Conservation (phyloP, 2,329 filamentous ascomycete species). For the Microdochium trichocladiopsis region DNA sequence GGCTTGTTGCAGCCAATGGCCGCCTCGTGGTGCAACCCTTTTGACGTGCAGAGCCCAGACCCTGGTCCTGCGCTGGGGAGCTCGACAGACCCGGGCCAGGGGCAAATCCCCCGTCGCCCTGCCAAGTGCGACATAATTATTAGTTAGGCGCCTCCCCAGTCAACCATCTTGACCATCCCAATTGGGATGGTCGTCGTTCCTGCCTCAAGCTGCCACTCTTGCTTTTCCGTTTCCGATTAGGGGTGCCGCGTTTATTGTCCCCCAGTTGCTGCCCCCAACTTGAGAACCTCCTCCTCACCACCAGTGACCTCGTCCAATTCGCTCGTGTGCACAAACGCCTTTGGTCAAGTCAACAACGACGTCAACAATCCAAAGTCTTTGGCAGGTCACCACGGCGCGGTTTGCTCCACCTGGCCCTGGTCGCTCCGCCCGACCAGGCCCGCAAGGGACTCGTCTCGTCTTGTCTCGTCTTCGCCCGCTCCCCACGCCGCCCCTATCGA, state of each 20-base stretch:
- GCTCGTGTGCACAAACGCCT: no score
- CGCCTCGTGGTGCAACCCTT: no score
- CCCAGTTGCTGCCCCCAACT: no score
- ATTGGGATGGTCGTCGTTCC: not conserved
- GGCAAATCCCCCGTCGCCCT: not conserved
- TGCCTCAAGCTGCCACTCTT: not conserved
- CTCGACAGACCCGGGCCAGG: not conserved
- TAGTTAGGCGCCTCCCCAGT: not conserved
- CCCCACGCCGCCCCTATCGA: conserved; percentile 1
- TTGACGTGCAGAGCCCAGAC: no score
- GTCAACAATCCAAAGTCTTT: no score
- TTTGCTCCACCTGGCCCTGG: not conserved
- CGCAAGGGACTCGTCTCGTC: conserved; percentile 1
- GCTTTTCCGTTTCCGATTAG: not conserved
- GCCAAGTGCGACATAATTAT: not conserved
- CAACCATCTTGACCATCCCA: not conserved
- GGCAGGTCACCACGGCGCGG: no score
- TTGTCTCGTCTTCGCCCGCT: not conserved
- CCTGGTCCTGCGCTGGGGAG: no score
- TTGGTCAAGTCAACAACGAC: no score
- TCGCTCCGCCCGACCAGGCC: not conserved
- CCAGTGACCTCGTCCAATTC: no score
- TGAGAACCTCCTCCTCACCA: no score
- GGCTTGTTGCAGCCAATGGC: no score
- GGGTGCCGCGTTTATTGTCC: not conserved